phyloP scores from a whole-genome alignment of 768 basidiomycete genomes.

The Leccinum rimulosum region DNA sequence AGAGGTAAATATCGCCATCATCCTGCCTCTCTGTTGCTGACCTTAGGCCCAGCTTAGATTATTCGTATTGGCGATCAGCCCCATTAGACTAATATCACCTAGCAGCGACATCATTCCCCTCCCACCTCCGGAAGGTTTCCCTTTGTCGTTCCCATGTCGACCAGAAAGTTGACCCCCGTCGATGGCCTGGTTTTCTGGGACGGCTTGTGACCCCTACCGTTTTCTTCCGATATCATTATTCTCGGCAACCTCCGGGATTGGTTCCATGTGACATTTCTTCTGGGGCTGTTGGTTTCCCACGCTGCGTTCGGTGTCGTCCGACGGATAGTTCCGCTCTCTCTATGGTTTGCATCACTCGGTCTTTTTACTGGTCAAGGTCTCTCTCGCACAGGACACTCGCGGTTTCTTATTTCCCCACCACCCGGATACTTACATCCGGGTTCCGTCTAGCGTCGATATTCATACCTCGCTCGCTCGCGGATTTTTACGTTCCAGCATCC shows the following conservation, averaged over 20 bases:
- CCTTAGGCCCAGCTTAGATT: conserved; percentile 31
- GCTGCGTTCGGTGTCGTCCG: conserved; percentile 21
- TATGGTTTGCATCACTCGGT: conserved; percentile 30
- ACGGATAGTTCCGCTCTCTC: conserved; percentile 32
- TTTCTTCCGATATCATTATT: conserved; percentile 42
- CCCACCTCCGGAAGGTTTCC: conserved; percentile 28
- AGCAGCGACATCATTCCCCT: conserved; percentile 28
- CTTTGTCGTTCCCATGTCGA: conserved; percentile 14
- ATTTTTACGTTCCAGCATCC: conserved; percentile 20
- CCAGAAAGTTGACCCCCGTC: conserved; percentile 8
- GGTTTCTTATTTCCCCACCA: conserved; percentile 5
- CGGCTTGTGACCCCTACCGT: conserved; percentile 25
- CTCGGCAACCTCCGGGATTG: conserved; percentile 37
- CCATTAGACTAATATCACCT: conserved; percentile 38
- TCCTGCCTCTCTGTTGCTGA: neutral
- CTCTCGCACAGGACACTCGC: conserved; percentile 39
- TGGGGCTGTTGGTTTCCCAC: conserved; percentile 33
- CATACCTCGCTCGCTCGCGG: conserved; percentile 43
- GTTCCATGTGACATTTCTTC: conserved; percentile 28
- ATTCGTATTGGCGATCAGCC: conserved; percentile 37
- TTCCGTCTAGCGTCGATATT: conserved; percentile 39
- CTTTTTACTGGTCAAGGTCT: conserved; percentile 35
- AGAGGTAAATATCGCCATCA: conserved; percentile 33
- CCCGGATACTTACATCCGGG: conserved; percentile 32
- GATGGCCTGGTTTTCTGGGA: conserved; percentile 19